Evolutionary conservation across 1,284 basidiomycete genomes (phyloP).

Genomic region (Heterobasidion parviporum): DNA sequence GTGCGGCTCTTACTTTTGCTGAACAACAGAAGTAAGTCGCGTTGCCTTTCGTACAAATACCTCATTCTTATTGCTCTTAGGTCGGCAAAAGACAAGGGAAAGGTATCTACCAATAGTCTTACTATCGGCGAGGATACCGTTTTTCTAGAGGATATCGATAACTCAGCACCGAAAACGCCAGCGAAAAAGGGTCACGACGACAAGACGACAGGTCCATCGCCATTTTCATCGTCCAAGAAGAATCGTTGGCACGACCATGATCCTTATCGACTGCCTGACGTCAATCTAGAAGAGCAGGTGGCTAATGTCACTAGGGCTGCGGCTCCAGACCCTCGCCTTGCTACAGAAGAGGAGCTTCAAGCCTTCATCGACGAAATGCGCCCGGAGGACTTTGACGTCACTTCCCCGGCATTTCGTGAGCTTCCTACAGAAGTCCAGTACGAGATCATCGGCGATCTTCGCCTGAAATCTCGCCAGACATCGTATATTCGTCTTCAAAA

Average conservation of each 20-base stretch:
- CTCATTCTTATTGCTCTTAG: background rate
- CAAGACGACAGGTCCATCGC: conserved; percentile 26
- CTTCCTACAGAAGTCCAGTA: conserved; percentile 96
- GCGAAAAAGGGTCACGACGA: conserved; percentile 16
- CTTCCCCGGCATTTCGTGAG: conserved; percentile 84
- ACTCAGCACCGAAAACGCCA: conserved; percentile 44
- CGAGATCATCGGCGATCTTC: conserved; percentile 94
- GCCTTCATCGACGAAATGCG: conserved; percentile 90
- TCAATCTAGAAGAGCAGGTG: conserved; percentile 54
- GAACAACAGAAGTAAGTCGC: conserved; percentile 32
- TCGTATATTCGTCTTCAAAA: conserved; percentile 86
- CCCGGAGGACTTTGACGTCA: conserved; percentile 87
- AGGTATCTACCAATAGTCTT: conserved; percentile 30
- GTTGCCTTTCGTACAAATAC: background rate
- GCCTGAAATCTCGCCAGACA: conserved; percentile 89
- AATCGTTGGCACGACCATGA: conserved; percentile 70
- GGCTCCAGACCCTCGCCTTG: conserved; percentile 81
- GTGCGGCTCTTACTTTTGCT: conserved; percentile 79
- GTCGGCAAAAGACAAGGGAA: conserved; percentile 33
- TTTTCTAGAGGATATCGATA: conserved; percentile 81
- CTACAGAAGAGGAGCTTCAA: conserved; percentile 88
- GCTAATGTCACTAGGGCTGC: conserved; percentile 48
- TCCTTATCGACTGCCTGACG: conserved; percentile 75
- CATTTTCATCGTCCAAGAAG: conserved; percentile 38
- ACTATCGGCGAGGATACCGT: conserved; percentile 62